phyloP scores from a whole-genome alignment of 768 basidiomycete species.

The Pleurotus tuoliensis region DNA sequence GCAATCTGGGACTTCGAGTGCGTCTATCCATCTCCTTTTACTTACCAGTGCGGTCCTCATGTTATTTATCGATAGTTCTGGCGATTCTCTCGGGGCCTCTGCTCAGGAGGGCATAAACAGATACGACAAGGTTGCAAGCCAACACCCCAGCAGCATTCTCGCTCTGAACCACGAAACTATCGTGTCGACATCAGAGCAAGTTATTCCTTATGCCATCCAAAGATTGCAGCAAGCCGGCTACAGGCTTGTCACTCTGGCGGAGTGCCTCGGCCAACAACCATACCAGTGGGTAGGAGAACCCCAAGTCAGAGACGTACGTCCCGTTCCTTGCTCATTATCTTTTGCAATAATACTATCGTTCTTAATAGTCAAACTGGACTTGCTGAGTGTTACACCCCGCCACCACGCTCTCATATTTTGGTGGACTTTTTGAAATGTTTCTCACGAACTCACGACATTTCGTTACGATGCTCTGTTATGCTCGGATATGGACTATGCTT shows the following conservation, averaged over 20 bases:
- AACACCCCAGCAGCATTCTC: slow-evolving; percentile 24
- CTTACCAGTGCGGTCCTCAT: not conserved
- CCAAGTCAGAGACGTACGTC: not conserved
- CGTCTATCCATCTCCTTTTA: slow-evolving; percentile 1
- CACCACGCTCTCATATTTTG: too few relatives aligned
- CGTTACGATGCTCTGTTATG: too few relatives aligned
- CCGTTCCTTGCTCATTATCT: not conserved
- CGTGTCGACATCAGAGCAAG: slow-evolving; percentile 20
- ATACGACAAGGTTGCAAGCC: slow-evolving; percentile 18
- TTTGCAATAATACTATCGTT: too few relatives aligned
- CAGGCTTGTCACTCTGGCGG: slow-evolving; percentile 34
- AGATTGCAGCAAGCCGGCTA: slow-evolving; percentile 28
- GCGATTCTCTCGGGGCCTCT: slow-evolving; percentile 34
- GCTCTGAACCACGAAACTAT: slow-evolving; percentile 32
- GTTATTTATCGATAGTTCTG: slow-evolving; percentile 24
- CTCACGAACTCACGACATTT: too few relatives aligned
- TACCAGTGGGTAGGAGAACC: slow-evolving; percentile 20
- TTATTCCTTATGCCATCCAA: slow-evolving; percentile 26
- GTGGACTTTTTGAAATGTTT: too few relatives aligned
- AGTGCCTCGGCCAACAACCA: slow-evolving; percentile 30
- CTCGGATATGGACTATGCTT: too few relatives aligned
- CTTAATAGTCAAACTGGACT: too few relatives aligned
- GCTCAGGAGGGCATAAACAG: slow-evolving; percentile 24
- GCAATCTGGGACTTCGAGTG: slow-evolving; percentile 34
- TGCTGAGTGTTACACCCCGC: too few relatives aligned